Evolutionary conservation across 306 rosid genomes (phyloP).

Genomic region (Castanospermum australe): DNA sequence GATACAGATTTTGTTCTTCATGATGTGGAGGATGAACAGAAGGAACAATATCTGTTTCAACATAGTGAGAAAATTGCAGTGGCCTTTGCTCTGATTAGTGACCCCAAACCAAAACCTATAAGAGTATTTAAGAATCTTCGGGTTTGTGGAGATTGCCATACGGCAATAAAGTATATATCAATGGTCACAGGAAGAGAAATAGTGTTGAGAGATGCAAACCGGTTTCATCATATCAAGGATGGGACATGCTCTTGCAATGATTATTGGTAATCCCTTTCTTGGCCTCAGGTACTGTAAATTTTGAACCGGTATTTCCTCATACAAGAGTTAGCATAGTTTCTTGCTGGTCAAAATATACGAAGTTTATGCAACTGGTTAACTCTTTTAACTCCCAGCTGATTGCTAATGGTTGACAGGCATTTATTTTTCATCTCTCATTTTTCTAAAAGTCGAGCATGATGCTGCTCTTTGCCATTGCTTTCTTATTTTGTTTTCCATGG

Average conservation of each 20-base stretch:
- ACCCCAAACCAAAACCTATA: constrained; percentile 44
- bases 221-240: constrained; percentile 65
- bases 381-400: background rate
- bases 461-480: background rate
- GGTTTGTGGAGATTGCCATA: constrained; percentile 66
- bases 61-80: constrained; percentile 77
- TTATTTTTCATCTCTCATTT: background rate
- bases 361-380: background rate
- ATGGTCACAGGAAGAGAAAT: constrained; percentile 58
- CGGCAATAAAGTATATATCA: constrained; percentile 58
- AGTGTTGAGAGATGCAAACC: constrained; percentile 60
- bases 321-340: background rate
- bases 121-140: constrained; percentile 63
- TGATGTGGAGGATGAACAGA: constrained; percentile 65
- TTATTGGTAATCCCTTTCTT: constrained; percentile 48
- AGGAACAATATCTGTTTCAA: constrained; percentile 61
- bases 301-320: background rate
- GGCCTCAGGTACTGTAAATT: background rate
- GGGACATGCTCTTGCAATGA: constrained; percentile 72
- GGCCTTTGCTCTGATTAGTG: constrained; percentile 59
- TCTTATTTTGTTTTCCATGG: background rate
- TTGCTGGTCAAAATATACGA: background rate
- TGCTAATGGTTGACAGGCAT: background rate
- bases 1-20: constrained; percentile 66
- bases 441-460: background rate